These are phyloP conservation scores for Diaporthe eres DNA, from an alignment of 2,329 filamentous ascomycete genomes.

Conservation along the genomic window DNA sequence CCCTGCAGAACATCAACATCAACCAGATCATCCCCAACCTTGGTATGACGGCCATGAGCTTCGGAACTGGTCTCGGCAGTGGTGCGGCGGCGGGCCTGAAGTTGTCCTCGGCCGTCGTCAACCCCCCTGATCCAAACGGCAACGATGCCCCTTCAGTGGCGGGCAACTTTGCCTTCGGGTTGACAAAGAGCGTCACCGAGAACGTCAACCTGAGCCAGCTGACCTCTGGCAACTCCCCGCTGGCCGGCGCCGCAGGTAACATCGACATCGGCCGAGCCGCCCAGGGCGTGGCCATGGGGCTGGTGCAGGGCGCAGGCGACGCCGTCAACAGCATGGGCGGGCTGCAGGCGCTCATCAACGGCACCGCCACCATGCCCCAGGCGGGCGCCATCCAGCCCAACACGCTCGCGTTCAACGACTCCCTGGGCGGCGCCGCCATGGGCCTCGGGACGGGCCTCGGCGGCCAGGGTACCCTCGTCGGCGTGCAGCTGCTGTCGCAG, in stretches of 20 bases:
- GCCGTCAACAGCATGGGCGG: constrained; percentile 52
- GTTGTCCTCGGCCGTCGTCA: constrained; percentile 16
- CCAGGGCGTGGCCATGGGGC: constrained; percentile 53
- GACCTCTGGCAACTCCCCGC: background rate
- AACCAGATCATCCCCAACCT: constrained; percentile 50
- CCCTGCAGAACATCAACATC: constrained; percentile 45
- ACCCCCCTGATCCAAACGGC: constrained; percentile 28
- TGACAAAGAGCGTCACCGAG: constrained; percentile 46
- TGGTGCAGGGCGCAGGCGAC: constrained; percentile 53
- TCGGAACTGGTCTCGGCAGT: constrained; percentile 40
- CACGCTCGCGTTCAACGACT: constrained; percentile 52
- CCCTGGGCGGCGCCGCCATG: constrained; percentile 51
- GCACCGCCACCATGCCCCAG: constrained; percentile 45
- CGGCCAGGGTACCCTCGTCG: constrained; percentile 51
- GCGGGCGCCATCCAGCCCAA: constrained; percentile 41
- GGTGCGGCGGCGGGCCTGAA: constrained; percentile 42
- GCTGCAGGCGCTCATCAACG: constrained; percentile 50
- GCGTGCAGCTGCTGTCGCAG: constrained; percentile 49
- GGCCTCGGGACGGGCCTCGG: constrained; percentile 55
- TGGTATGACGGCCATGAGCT: constrained; percentile 46
- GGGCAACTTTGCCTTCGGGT: constrained; percentile 49
- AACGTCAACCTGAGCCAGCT: constrained; percentile 42
- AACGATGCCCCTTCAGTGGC: constrained; percentile 14
- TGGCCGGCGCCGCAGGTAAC: constrained; percentile 13
- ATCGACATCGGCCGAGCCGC: constrained; percentile 49